Evolutionary conservation across 306 rosid genomes (phyloP).

Genomic region (Quercus suber): DNA sequence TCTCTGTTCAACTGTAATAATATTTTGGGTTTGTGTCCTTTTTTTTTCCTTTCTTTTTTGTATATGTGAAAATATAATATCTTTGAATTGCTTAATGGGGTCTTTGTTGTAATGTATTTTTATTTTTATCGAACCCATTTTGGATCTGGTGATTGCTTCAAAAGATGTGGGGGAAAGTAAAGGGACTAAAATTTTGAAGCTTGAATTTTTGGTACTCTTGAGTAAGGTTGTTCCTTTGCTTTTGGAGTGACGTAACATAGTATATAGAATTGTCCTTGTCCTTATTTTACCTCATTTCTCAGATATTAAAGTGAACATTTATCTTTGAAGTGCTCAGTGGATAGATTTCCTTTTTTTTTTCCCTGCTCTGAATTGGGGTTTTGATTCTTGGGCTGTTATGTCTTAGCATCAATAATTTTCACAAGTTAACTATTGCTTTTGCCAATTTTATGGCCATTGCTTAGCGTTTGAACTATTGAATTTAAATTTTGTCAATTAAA

Average conservation of each 20-base stretch:
- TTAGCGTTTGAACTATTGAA: background rate
- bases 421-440: background rate
- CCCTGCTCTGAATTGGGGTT: too few relatives aligned
- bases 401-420: background rate
- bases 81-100: background rate
- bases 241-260: background rate
- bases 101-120: background rate
- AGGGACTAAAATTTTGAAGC: background rate
- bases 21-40: conserved; percentile 20
- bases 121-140: background rate
- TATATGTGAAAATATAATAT: background rate
- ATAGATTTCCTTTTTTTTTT: background rate
- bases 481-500: background rate
- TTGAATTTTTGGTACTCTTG: background rate
- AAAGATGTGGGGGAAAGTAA: background rate
- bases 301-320: background rate
- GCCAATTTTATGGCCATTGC: background rate
- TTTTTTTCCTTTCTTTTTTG: background rate
- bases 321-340: background rate
- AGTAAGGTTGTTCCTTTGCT: background rate
- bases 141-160: background rate
- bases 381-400: background rate
- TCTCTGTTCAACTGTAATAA: too few relatives aligned
- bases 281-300: background rate
- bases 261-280: background rate